Percentiles rank a stretch among this genome's conserved stretches.
Conservation (phyloP, 148 eudicot genomes). For the Vaccinium darrowii region DNA sequence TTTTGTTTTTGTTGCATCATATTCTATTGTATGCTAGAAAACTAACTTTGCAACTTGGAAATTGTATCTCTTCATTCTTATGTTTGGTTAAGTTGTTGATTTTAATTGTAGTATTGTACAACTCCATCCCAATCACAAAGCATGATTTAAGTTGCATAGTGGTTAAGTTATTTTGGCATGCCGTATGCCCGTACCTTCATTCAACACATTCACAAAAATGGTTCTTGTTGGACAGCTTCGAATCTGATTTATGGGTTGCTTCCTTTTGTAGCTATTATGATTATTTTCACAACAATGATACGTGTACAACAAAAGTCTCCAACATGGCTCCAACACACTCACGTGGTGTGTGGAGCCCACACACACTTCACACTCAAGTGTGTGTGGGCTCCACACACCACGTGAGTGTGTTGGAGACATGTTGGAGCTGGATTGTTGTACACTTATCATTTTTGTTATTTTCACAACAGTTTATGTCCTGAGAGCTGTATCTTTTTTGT, state of each 20-base stretch:
- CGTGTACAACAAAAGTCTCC: too few species aligned
- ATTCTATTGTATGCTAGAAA: neutral
- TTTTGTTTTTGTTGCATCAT: neutral
- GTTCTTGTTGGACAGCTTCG: neutral
- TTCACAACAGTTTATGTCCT: neutral
- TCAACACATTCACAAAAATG: neutral
- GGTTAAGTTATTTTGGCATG: neutral
- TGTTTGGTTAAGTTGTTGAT: neutral
- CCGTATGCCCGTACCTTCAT: neutral
- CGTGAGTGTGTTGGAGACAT: too few species aligned
- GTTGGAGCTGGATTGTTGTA: too few species aligned
- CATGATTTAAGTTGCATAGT: neutral
- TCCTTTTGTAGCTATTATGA: neutral
- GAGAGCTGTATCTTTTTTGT: slow-evolving; percentile 1
- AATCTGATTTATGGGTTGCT: slow-evolving; percentile 32
- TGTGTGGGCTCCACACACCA: too few species aligned
- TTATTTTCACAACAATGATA: neutral
- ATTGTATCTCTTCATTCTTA: neutral
- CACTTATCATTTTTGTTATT: too few species aligned
- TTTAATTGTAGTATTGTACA: neutral
- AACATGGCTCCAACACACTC: too few species aligned
- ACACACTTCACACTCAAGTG: too few species aligned
- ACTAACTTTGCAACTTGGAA: neutral
- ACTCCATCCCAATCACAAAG: neutral
- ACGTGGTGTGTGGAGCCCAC: too few species aligned